Conservation (phyloP, 2,329 filamentous ascomycete genomes). For the Talaromyces sp. region DNA sequence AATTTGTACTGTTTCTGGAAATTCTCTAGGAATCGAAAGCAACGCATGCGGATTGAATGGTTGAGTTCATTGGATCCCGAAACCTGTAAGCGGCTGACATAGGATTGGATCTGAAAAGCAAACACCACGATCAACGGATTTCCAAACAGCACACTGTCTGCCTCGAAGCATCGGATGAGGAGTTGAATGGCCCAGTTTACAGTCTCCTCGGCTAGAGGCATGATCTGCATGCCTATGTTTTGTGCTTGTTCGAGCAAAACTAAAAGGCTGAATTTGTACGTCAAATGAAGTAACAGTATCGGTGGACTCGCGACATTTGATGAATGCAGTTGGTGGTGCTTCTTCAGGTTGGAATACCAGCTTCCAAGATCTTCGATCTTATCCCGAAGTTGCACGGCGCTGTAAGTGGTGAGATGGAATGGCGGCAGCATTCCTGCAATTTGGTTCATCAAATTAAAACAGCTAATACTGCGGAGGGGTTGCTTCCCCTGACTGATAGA, state of each 20-base stretch:
- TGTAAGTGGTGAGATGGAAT: neutral
- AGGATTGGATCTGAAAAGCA: conserved; percentile 5
- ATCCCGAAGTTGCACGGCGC: neutral
- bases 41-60: conserved; percentile 1
- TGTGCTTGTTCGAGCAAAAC: conserved; percentile 5
- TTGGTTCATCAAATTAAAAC: conserved; percentile 8
- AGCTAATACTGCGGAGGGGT: conserved; percentile 10
- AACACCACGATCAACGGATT: conserved; percentile 6
- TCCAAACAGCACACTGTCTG: conserved; percentile 1
- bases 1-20: conserved; percentile 1
- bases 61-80: neutral
- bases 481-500: conserved; percentile 1
- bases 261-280: conserved; percentile 9
- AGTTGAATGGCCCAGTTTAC: neutral
- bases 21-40: neutral
- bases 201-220: conserved; percentile 3
- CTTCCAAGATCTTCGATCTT: conserved; percentile 7
- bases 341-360: conserved; percentile 9
- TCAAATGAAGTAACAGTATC: conserved; percentile 9
- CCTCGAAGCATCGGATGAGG: conserved; percentile 4
- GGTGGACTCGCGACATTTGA: conserved; percentile 5
- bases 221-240: conserved; percentile 1
- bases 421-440: conserved; percentile 6
- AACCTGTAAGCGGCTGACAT: neutral
- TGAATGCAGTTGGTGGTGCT: conserved; percentile 12